These are phyloP conservation scores for Rhodomyrtus tomentosa DNA, from an alignment of 345 rosid species.

Conservation along the genomic window DNA sequence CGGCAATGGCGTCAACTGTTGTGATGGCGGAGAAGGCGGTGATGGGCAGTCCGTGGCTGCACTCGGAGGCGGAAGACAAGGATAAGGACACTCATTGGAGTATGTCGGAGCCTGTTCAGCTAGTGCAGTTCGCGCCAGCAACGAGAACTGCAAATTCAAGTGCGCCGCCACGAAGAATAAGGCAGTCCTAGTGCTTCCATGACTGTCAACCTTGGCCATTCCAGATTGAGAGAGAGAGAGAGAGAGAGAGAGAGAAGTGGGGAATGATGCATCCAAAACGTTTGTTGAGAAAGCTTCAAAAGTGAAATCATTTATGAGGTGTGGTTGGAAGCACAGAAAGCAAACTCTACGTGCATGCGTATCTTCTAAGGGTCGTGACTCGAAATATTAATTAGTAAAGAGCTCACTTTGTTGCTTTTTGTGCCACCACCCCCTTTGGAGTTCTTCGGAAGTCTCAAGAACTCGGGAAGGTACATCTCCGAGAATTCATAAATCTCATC, in stretches of 20 bases:
- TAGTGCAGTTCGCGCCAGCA: background rate
- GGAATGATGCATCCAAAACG: background rate
- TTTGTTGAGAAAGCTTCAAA: background rate
- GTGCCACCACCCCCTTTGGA: background rate
- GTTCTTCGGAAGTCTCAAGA: background rate
- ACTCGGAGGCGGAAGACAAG: slow-evolving; percentile 29
- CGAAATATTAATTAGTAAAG: background rate
- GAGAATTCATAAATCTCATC: background rate
- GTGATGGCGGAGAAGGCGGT: slow-evolving; percentile 7
- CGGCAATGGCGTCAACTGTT: background rate
- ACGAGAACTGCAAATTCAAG: background rate
- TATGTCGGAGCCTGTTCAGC: background rate
- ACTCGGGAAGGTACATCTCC: background rate
- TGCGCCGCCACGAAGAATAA: slow-evolving; percentile 1
- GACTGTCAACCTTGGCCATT: background rate
- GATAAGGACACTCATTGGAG: slow-evolving; percentile 9
- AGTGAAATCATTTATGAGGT: background rate
- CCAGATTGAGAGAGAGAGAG: background rate
- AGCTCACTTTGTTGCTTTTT: background rate
- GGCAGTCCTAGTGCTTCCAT: background rate
- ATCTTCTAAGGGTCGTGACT: background rate
- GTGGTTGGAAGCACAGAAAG: slow-evolving; percentile 7
- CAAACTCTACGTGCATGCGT: slow-evolving; percentile 3
- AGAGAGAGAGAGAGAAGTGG: background rate
- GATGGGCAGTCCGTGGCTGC: slow-evolving; percentile 19